Evolutionary conservation across 148 eudicot genomes (phyloP), one percentile per base, ranked within the genome.

Genomic region (Cornus suecica): DNA sequence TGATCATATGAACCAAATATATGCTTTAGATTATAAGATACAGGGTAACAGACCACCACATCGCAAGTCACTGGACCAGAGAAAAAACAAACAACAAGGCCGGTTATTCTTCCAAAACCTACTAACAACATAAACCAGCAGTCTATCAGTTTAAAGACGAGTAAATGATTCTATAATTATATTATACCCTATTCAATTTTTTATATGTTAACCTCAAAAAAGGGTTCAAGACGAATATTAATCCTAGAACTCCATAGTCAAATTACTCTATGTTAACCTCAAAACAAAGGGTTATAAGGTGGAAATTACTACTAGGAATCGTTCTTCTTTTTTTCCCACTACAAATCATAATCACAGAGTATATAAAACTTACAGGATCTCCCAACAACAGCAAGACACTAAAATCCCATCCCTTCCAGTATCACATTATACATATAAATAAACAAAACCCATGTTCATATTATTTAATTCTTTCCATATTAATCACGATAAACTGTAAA

Each of bases 161-260:
- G 3, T 10, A 68, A 37, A 13, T 15, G 61, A 42, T 48, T 16
- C 20, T 48, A 27, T 42, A 48, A 15, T 31, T 45, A 16, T 4
- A 18, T 24, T 8, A 26, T 10, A 70, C 31, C 48, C 15, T 16
- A 8, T 20, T 69, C 60, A 48, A 69, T 14, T 37, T 69, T 8
- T 69, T 69, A 60, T 69, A 16, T 3, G 8, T 42, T 28, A 70
- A 48, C n/a, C 71, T 45, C 32, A 45, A 27, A 70, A 45, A 60
- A 45, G 61, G 23, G 32, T 26, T 27, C 45, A 24, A 45, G 52
- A 32, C 58, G 23, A 23, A 45, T 25, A 45, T 25, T 24, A 45
- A 18, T 11, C 18, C 6, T 1, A 52, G 5, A 20, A 20, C 45
- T 54, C 32, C n/a, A n/a, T n/a, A n/a, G n/a, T n/a, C n/a, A n/a